These are phyloP conservation scores for Eragrostis nindensis DNA, from an alignment of 176 grass and related monocot species.

Conservation along the genomic window DNA sequence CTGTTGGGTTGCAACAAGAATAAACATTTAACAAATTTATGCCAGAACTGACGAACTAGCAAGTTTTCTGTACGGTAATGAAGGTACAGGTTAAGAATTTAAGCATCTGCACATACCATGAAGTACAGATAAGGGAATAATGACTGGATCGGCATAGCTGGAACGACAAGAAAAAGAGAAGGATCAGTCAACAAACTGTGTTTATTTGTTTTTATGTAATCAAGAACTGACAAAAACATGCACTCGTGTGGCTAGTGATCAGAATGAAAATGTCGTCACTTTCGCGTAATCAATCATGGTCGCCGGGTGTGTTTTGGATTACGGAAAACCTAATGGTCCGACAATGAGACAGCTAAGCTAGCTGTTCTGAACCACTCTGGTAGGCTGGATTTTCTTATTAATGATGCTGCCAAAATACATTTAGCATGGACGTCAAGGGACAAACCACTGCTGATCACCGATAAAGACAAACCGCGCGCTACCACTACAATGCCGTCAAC, in stretches of 20 bases:
- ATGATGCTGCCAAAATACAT: not conserved
- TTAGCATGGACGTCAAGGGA: not conserved
- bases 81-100: not conserved
- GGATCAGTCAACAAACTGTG: constrained; percentile 3
- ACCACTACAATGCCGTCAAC: too few species aligned
- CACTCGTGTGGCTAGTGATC: not conserved
- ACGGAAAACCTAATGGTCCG: too few species aligned
- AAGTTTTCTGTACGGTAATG: not conserved
- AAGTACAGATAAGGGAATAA: constrained; percentile 73
- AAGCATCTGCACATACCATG: constrained; percentile 56
- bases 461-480: not conserved
- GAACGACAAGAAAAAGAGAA: constrained; percentile 14
- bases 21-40: not conserved
- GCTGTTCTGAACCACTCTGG: too few species aligned
- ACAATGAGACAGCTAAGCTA: too few species aligned
- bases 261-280: not conserved
- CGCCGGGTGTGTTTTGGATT: not conserved
- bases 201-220: not conserved
- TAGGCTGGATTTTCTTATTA: not conserved
- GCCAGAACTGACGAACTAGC: not conserved
- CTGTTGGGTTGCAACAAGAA: constrained; percentile 40
- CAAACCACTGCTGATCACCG: too few species aligned
- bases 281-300: not conserved
- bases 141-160: constrained; percentile 67
- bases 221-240: not conserved